Evolutionary conservation across 129 eudicot genomes (phyloP), one percentile per base, ranked within the genome.

Genomic region (Escallonia herrerae): DNA sequence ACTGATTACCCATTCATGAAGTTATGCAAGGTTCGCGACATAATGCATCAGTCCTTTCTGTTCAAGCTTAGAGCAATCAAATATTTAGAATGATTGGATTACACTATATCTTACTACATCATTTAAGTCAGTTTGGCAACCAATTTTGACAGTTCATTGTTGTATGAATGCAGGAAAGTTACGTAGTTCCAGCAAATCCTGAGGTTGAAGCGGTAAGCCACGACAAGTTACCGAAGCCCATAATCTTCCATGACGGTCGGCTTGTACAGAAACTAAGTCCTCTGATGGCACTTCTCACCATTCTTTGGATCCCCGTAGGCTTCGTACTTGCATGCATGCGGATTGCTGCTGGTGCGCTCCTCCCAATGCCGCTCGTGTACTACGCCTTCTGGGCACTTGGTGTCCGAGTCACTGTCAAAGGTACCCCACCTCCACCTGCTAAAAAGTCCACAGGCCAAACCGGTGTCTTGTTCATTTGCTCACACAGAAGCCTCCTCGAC

Each of bases 401-500:
- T 0, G 91, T 85, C 15, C 91, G 91, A 0, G 85, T 85, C 72
- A 79, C 64, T 50, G 68, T 82, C 44, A 85, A 82, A 68, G 91
- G 87, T 2, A 76, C 78, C 47, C 91, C 84, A 40, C 95, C 95
- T 1, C 89, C 95, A 5, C 78, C 76, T 0, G 89, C 76, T 5
- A 49, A 63, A 63, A 82, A 80, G n/a, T 82, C 95, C 56, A 71
- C 69, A 0, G 86, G 80, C 8, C 84, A 77, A 77, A 70, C 84
- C 2, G 95, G 95, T 3, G 86, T 74, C 15, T 77, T 86, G 4
- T 86, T 86, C 72, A 71, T 87, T 7, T 87, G 88, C 66, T 81
- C 88, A 37, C 95, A 87, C 65, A 72, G 88, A 4, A 79, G 88
- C 51, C 88, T 87, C 13, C 88, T 87, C 4, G 95, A 84, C 69